Percentiles rank a stretch among this genome's conserved stretches.
phyloP scores from a whole-genome alignment of 768 basidiomycete species.

The Tephrocybe sp. region DNA sequence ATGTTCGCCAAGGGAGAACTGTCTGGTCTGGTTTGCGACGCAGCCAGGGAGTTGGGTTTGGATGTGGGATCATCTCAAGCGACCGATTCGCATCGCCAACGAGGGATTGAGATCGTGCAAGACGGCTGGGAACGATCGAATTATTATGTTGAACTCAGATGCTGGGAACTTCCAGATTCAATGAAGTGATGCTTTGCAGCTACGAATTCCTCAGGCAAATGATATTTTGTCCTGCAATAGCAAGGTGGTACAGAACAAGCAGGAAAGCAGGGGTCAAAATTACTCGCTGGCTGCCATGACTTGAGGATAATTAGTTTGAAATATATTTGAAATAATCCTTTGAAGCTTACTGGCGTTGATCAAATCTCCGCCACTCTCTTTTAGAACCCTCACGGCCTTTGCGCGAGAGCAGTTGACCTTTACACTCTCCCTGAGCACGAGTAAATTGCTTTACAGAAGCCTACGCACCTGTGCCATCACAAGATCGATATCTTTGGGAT shows the following conservation, averaged over 20 bases:
- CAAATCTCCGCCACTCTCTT: slow-evolving; percentile 90
- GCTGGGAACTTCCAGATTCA: slow-evolving; percentile 46
- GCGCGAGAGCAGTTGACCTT: slow-evolving; percentile 87
- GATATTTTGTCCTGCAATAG: slow-evolving; percentile 25
- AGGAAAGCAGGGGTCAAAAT: slow-evolving; percentile 24
- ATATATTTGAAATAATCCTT: not conserved
- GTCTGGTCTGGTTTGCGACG: slow-evolving; percentile 53
- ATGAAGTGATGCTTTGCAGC: slow-evolving; percentile 13
- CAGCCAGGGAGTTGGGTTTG: slow-evolving; percentile 59
- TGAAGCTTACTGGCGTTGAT: slow-evolving; percentile 90
- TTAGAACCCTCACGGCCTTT: slow-evolving; percentile 88
- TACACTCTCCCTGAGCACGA: not conserved
- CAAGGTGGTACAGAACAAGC: slow-evolving; percentile 28
- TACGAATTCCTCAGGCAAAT: slow-evolving; percentile 7
- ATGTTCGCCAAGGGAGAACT: slow-evolving; percentile 90
- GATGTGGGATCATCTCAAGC: slow-evolving; percentile 38
- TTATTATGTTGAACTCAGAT: slow-evolving; percentile 76
- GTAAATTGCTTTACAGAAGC: not conserved
- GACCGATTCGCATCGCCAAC: slow-evolving; percentile 17
- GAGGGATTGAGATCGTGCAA: slow-evolving; percentile 66
- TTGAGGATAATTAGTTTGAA: slow-evolving; percentile 26
- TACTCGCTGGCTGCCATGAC: slow-evolving; percentile 95
- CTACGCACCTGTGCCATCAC: slow-evolving; percentile 65
- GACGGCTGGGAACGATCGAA: slow-evolving; percentile 89
- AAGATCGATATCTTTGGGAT: slow-evolving; percentile 92